These are phyloP conservation scores for Fusarium protoensiforme DNA, from an alignment of 2,329 filamentous ascomycete species.

Conservation along the genomic window DNA sequence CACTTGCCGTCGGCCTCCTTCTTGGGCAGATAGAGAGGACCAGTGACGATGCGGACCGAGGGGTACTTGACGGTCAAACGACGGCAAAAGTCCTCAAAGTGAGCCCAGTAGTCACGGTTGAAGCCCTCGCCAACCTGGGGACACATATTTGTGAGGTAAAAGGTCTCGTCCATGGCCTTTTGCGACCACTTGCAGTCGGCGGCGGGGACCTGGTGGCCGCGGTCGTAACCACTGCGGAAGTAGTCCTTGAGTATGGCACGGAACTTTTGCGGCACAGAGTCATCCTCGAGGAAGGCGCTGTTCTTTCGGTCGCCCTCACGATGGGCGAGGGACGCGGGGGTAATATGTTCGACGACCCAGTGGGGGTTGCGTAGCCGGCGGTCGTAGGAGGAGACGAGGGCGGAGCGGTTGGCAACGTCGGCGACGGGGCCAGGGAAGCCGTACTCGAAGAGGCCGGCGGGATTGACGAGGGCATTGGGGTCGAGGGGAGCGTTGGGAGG, in stretches of 20 bases:
- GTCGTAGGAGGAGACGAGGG: conserved; percentile 89
- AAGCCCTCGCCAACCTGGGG: conserved; percentile 98
- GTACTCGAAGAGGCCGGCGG: conserved; percentile 82
- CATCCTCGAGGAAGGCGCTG: conserved; percentile 86
- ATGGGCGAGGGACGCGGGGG: conserved; percentile 79
- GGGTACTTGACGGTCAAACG: conserved; percentile 84
- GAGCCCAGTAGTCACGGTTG: conserved; percentile 99
- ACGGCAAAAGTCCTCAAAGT: conserved; percentile 97
- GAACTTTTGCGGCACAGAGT: conserved; percentile 83
- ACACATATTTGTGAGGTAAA: conserved; percentile 95
- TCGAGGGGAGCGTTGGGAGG: conserved; percentile 45
- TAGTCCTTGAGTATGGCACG: conserved; percentile 93
- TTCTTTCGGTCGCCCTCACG: conserved; percentile 86
- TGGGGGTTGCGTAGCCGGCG: conserved; percentile 89
- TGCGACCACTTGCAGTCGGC: conserved; percentile 98
- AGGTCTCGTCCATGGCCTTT: conserved; percentile 93
- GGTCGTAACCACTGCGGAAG: conserved; percentile 92
- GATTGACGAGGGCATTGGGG: conserved; percentile 69
- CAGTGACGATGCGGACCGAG: conserved; percentile 90
- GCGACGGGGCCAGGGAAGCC: conserved; percentile 92
- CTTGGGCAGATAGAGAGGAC: conserved; percentile 91
- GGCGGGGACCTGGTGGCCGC: conserved; percentile 96
- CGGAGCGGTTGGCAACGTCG: conserved; percentile 81
- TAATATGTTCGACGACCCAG: conserved; percentile 98
- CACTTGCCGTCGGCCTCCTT: conserved; percentile 87